Evolutionary conservation across 1,139 yeast species (phyloP), one percentile per base, ranked within the genome.

Genomic region (Scheffersomyces lignicola): DNA sequence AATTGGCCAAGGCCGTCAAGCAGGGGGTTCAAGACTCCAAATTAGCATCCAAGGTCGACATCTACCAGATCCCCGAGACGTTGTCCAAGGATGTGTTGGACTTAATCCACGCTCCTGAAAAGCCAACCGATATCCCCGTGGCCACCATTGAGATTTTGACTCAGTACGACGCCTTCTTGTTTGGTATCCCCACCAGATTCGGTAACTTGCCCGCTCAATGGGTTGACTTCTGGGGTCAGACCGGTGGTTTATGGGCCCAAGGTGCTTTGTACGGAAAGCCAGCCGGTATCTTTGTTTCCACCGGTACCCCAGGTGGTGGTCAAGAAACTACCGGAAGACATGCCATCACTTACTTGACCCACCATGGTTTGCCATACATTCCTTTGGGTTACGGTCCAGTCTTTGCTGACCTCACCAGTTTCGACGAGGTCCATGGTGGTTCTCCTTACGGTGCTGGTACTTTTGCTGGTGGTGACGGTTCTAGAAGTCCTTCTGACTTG

Each of bases 371-470:
- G 65, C 51, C 68, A 22, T 75, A 57, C 47, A 53, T 75, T 32
- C 78, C 80, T 29, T 58, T 74, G 43, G 79, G 80, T 40, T 71
- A 60, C 48, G 68, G 45, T 18, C 38, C 37, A 37, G 66, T 65
- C 3, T 66, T 62, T 49, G 57, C 59, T 10, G 56, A 58, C 25
- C 43, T 69, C 32, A 49, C 70, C 28, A 54, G 54, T 40, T 38
- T 67, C 26, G 59, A 58, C 1, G 75, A 69, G 48, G 52, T 58
- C 28, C 74, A 67, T 40, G 78, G 78, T 44, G 69, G 68, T 39
- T 59, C 76, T 36, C 65, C 79, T 21, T 74, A 70, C 65, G 79
- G 79, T 52, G 68, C 79, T 15, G 78, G 78, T 43, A 54, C 73
- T 12, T 54, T 58, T 41, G 76, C 80, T 26, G 75, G 69, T 36